Base-by-base conservation (phyloP, 148 eudicot species). In the Pharnaceum exiguum region DNA sequence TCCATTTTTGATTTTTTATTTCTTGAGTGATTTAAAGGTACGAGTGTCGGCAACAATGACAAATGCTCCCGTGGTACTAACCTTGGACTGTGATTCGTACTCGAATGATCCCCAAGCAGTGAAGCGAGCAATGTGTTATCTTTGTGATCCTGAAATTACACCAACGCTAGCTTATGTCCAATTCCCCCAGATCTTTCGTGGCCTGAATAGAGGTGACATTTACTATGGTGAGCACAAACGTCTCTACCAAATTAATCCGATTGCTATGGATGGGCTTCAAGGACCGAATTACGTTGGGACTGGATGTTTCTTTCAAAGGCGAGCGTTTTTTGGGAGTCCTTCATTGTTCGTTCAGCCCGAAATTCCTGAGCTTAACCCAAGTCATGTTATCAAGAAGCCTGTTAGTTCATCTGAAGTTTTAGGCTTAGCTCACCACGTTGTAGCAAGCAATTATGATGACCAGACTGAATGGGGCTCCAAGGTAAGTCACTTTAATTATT, bases 281-380 rank as follows among this genome's bases (percentile, higher is more conserved):
- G 97, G 95, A 58, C 88, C 97, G n/a, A 70, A 44, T 58, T 82
- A 86, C 30, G 82, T 80, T 5, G 97, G 97, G 12, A 68, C 84
- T 6, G 82, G 82, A 2, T 78, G 89, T 52, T 90, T 90, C 59
- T 90, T 90, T 49, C 53, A 55, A 23, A 82, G 95, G 0, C 79
- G 84, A 25, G 82, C 75, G 15, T 79, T 90, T 12, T 78, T 67
- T 33, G 87, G 87, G 2, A 31, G 74, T 47, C 79, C 81, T 4
- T 66, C 73, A 3, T 47, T 46, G 31, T 48, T 53, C 11, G 32
- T 72, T 7, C 29, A 35, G 22, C 81, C 77, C 0, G 71, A 69
- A 40, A 31, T 40, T 0, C 62, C 64, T 0, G 66, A 76, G 53
- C 38, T 79, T 2, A 26, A 69, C 28, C 82, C 82, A 0, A 13